Evolutionary conservation across 768 basidiomycete species (phyloP).

Genomic region (Leucocoprinus sp.): DNA sequence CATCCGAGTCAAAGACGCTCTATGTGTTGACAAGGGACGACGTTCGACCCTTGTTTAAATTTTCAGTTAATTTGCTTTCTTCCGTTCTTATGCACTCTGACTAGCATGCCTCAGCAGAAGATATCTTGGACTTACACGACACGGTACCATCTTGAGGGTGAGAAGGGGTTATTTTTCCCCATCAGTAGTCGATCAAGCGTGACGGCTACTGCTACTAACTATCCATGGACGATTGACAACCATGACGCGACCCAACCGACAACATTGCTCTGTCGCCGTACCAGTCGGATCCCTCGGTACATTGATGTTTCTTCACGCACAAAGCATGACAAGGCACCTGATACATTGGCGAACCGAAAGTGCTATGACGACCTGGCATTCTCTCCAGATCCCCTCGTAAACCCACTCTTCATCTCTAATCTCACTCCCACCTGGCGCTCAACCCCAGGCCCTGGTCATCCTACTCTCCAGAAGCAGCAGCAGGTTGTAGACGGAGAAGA

Average conservation of each 20-base stretch:
- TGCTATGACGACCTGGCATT: constrained; percentile 48
- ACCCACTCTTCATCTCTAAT: constrained; percentile 34
- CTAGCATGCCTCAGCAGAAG: constrained; percentile 4
- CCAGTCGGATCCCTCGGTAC: not conserved
- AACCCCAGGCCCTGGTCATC: constrained; percentile 25
- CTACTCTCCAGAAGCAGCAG: constrained; percentile 19
- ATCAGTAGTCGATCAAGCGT: constrained; percentile 3
- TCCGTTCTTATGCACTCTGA: not conserved
- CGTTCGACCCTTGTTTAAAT: not conserved
- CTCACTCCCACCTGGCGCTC: constrained; percentile 19
- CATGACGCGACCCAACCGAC: no score
- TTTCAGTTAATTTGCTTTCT: not conserved
- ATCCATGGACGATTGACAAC: not conserved
- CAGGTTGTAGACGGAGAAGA: constrained; percentile 10
- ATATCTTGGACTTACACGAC: constrained; percentile 3
- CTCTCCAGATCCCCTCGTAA: constrained; percentile 43
- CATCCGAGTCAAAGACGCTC: no score
- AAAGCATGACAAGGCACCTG: not conserved
- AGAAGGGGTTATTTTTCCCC: constrained; percentile 2
- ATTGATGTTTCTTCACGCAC: not conserved
- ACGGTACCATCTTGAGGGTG: not conserved
- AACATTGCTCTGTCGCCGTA: constrained; percentile 1
- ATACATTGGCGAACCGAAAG: constrained; percentile 17
- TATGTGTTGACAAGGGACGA: no score
- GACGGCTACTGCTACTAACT: constrained; percentile 8